Conservation (phyloP, 345 rosid species). For the Zanthoxylum bungeanum region DNA sequence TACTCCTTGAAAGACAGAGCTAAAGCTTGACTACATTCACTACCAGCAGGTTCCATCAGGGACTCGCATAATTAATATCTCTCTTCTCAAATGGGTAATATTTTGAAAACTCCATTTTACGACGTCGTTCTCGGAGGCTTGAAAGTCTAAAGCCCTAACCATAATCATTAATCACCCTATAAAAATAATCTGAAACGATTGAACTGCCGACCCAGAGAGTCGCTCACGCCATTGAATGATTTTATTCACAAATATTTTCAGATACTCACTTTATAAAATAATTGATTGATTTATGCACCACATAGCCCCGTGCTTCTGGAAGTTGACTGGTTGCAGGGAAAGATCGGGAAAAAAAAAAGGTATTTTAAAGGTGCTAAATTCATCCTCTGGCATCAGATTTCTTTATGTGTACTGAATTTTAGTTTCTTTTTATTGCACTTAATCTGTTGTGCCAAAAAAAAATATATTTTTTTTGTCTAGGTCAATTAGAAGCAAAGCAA, state of each 20-base stretch:
- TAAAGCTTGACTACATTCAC: no score
- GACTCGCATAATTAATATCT: no score
- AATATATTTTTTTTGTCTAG: not conserved
- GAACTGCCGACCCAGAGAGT: not conserved
- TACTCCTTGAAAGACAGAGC: no score
- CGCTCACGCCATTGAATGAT: not conserved
- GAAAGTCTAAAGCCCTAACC: not conserved
- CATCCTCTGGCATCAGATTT: constrained; percentile 5
- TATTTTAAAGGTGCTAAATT: constrained; percentile 25
- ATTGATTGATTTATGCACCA: constrained; percentile 19
- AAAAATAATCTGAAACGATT: not conserved
- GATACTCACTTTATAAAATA: not conserved
- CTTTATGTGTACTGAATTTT: constrained; percentile 8
- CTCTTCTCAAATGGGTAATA: no score
- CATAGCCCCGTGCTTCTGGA: constrained; percentile 38
- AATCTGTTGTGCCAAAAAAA: constrained; percentile 1
- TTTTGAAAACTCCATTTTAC: no score
- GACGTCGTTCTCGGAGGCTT: no score
- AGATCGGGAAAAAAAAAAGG: constrained; percentile 19
- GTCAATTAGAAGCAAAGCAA: not conserved
- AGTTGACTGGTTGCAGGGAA: constrained; percentile 31
- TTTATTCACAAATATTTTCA: no score
- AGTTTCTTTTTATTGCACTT: not conserved
- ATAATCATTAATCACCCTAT: not conserved
- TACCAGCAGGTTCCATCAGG: no score